Evolutionary conservation across 345 rosid species (phyloP), one percentile per base, ranked within the genome.

Genomic region (Eucalyptus cloeziana): DNA sequence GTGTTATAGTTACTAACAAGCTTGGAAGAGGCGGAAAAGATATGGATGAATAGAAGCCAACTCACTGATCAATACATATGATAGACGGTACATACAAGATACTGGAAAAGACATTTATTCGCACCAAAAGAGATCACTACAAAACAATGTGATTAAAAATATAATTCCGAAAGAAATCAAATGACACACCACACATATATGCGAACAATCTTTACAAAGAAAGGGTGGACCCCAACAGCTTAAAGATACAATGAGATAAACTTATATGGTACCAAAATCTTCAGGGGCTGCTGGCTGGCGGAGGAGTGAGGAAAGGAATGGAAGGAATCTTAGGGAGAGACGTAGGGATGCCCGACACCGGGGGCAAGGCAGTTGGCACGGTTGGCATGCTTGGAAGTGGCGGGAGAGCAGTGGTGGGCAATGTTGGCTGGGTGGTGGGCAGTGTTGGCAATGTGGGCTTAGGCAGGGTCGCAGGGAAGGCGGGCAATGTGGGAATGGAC

Each of bases 251-350:
- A 5, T 6, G 8, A 33, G 25, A 44, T 37, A 76, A 37, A 44
- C 83, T 76, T 24, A 37, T 40, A 0, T 0, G 45, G 30, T 87
- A 14, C 44, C 2, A 43, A 43, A 24, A 64, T 17, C 37, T 51
- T 90, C 79, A 91, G 54, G 93, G 91, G 83, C 87, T 88, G 10
- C 49, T 90, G 45, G 90, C 86, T 30, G 91, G 92, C 19, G 90
- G 90, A 43, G 93, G 94, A 12, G 92, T 71, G 69, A 92, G 49
- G 89, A 93, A 90, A 4, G 91, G 94, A 44, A 92, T 62, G 33
- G 93, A 81, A 31, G 94, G 94, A 85, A 92, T 87, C 51, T 64
- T 37, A 16, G 87, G 89, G 16, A 93, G 92, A 52, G 90, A 44
- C 30, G 89, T 58, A 7, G 92, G 91, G 14, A 91, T 69, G 90